A percentile compares a stretch with the other conserved stretches of the same genome.
These are phyloP conservation scores for Toxoplasma gondii DNA, from an alignment of 169 alveolate genomes.

Conservation along the genomic window DNA sequence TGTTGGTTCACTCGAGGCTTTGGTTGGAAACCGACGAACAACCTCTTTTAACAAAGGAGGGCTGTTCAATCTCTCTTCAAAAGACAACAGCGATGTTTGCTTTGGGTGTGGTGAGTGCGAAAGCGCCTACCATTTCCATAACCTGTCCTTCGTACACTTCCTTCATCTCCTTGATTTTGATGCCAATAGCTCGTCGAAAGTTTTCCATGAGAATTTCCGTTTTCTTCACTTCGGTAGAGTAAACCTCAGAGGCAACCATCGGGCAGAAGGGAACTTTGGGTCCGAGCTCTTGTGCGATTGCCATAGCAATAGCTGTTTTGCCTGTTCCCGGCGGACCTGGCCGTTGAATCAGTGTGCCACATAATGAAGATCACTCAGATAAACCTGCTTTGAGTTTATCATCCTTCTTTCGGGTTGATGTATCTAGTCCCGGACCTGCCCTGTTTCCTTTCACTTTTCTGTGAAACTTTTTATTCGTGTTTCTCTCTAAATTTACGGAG, in stretches of 20 bases:
- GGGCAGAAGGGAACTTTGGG: constrained; percentile 99
- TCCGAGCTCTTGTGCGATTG: constrained; percentile 98
- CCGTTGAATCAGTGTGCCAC: neutral
- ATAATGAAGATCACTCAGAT: neutral
- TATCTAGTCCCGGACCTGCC: too few relatives aligned
- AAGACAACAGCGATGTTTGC: too few relatives aligned
- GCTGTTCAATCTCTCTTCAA: neutral
- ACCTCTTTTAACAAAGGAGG: neutral
- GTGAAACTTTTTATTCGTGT: too few relatives aligned
- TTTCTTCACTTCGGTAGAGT: constrained; percentile 98
- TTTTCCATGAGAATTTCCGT: constrained; percentile 99
- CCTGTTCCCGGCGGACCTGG: constrained; percentile 96
- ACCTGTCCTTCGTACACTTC: constrained; percentile 99
- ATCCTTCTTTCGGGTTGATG: neutral
- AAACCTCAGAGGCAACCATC: constrained; percentile 99
- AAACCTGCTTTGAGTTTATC: neutral
- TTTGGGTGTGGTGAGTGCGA: neutral
- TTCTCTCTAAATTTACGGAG: too few relatives aligned
- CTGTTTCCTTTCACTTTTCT: too few relatives aligned
- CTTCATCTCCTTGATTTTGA: constrained; percentile 97
- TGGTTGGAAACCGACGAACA: too few relatives aligned
- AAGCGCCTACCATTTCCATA: constrained; percentile 87
- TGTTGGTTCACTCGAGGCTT: too few relatives aligned
- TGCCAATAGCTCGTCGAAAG: constrained; percentile 98
- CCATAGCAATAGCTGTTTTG: constrained; percentile 99